Percentiles rank a stretch among this genome's conserved stretches.
phyloP scores from a whole-genome alignment of 352 stramenopile genomes.

The Pythium periplocum region DNA sequence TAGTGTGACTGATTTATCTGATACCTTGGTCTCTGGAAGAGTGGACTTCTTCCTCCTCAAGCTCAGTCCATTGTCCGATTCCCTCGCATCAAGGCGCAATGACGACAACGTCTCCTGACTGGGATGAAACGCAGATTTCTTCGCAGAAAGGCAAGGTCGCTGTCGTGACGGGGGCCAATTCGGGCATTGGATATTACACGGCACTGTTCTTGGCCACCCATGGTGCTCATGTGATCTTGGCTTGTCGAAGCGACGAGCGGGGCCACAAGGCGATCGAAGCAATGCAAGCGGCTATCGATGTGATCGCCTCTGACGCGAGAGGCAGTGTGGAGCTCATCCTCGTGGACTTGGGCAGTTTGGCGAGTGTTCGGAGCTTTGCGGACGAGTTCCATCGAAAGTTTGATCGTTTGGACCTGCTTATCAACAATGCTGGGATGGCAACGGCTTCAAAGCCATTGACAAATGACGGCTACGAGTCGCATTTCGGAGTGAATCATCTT shows the following conservation, averaged over 20 bases:
- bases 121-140: constrained; percentile 13
- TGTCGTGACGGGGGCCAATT: constrained; percentile 65
- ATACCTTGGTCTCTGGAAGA: no score
- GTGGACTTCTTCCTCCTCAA: no score
- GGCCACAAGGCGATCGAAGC: constrained; percentile 9
- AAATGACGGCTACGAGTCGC: constrained; percentile 37
- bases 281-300: constrained; percentile 4
- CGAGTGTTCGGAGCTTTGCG: constrained; percentile 38
- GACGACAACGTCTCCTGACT: constrained; percentile 1
- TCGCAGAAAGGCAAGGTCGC: constrained; percentile 30
- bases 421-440: constrained; percentile 70
- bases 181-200: constrained; percentile 54
- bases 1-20: no score
- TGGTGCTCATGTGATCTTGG: constrained; percentile 52
- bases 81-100: no score
- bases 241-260: constrained; percentile 32
- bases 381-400: constrained; percentile 27
- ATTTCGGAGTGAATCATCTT: constrained; percentile 75
- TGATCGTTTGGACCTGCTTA: constrained; percentile 48
- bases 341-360: constrained; percentile 35
- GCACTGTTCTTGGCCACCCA: constrained; percentile 30
- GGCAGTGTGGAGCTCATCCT: constrained; percentile 30
- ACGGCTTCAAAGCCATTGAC: constrained; percentile 26
- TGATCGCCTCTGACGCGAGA: background rate
- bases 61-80: no score